Evolutionary conservation across 2,329 filamentous ascomycete species (phyloP).

Genomic region (Colletotrichum tanaceti): DNA sequence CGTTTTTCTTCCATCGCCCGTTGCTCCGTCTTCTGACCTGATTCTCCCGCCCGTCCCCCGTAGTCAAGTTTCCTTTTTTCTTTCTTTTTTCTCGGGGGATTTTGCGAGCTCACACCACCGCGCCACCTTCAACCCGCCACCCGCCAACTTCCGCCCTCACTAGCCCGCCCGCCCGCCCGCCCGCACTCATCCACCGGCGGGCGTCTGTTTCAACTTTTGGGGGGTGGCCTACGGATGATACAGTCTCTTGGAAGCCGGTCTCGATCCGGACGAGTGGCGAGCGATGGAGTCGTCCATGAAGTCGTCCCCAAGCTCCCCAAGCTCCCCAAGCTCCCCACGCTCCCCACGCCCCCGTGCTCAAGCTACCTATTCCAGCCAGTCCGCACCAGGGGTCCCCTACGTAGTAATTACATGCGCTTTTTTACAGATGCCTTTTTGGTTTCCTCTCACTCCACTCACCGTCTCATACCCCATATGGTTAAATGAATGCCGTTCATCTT

Average conservation of each 20-base stretch:
- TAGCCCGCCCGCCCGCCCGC: no score
- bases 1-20: background rate
- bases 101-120: background rate
- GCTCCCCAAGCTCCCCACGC: background rate
- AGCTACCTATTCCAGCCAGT: background rate
- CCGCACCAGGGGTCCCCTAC: background rate
- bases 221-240: background rate
- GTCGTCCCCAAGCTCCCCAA: no score
- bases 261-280: slow-evolving; percentile 13
- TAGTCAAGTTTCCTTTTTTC: background rate
- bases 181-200: background rate
- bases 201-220: background rate
- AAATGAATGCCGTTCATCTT: background rate
- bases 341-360: no score
- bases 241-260: slow-evolving; percentile 6
- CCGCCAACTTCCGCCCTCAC: slow-evolving; percentile 11
- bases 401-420: no score
- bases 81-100: no score
- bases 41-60: slow-evolving; percentile 2
- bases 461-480: background rate
- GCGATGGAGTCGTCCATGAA: background rate
- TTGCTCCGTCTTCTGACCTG: slow-evolving; percentile 4
- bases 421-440: background rate
- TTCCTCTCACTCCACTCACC: slow-evolving; percentile 8
- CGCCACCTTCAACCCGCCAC: background rate